Conservation (phyloP, 2,329 filamentous ascomycete species). For the Pseudocercospora pini-densiflorae region DNA sequence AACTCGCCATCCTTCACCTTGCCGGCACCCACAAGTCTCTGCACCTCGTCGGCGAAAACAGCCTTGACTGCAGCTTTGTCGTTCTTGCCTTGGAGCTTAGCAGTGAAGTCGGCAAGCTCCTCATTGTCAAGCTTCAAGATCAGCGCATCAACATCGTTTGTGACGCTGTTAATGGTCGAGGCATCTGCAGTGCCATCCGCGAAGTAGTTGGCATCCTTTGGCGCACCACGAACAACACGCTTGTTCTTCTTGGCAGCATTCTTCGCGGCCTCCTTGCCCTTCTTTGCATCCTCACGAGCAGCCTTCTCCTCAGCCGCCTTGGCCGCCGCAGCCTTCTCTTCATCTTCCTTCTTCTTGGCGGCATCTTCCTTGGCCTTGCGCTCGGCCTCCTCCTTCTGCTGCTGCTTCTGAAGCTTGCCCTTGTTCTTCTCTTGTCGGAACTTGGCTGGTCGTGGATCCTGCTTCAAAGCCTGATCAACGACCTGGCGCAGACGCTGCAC, state of each 20-base stretch:
- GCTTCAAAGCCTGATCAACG: slow-evolving; percentile 81
- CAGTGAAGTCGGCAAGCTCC: slow-evolving; percentile 82
- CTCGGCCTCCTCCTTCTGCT: slow-evolving; percentile 89
- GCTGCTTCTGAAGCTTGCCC: slow-evolving; percentile 92
- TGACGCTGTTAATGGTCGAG: slow-evolving; percentile 80
- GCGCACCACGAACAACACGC: slow-evolving; percentile 88
- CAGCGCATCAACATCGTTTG: slow-evolving; percentile 83
- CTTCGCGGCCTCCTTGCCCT: slow-evolving; percentile 98
- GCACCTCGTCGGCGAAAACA: slow-evolving; percentile 77
- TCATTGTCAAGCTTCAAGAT: slow-evolving; percentile 89
- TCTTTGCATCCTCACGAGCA: slow-evolving; percentile 83
- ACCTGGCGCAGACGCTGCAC: slow-evolving; percentile 86
- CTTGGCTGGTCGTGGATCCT: slow-evolving; percentile 95
- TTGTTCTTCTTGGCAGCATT: slow-evolving; percentile 99
- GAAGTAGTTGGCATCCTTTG: slow-evolving; percentile 99
- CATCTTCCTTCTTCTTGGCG: slow-evolving; percentile 79
- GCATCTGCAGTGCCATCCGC: slow-evolving; percentile 68
- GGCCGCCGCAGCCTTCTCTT: slow-evolving; percentile 66
- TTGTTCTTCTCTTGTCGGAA: slow-evolving; percentile 93
- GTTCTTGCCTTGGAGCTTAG: slow-evolving; percentile 77
- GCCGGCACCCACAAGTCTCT: slow-evolving; percentile 76
- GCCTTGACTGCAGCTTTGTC: slow-evolving; percentile 83
- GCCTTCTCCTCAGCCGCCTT: slow-evolving; percentile 86
- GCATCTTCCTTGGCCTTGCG: slow-evolving; percentile 87
- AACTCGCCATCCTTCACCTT: slow-evolving; percentile 85